These are phyloP conservation scores for Agroathelia rolfsii DNA, from an alignment of 1,284 basidiomycete genomes.

Conservation along the genomic window DNA sequence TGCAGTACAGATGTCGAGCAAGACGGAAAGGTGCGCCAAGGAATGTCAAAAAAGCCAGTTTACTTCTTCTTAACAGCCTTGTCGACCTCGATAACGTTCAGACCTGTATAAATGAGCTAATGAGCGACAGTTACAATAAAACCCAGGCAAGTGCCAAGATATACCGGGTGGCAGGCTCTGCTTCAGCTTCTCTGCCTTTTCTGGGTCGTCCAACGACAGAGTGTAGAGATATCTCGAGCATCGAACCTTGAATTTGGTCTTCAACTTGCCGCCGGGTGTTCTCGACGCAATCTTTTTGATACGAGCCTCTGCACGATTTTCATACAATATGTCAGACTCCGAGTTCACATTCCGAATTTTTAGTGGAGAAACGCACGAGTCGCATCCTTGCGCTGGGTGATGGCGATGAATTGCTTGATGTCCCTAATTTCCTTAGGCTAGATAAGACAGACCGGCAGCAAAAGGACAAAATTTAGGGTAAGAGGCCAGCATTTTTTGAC, in stretches of 20 bases:
- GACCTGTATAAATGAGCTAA: constrained; percentile 29
- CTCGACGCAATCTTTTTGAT: constrained; percentile 87
- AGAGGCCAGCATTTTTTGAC: too few relatives aligned
- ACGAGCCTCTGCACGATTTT: constrained; percentile 65
- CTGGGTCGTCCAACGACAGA: constrained; percentile 87
- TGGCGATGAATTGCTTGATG: constrained; percentile 98
- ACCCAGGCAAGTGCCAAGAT: constrained; percentile 19
- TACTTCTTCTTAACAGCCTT: constrained; percentile 65
- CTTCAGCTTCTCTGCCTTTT: constrained; percentile 98
- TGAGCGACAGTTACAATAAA: constrained; percentile 1
- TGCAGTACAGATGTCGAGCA: constrained; percentile 7
- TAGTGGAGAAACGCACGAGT: constrained; percentile 41
- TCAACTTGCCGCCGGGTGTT: constrained; percentile 62
- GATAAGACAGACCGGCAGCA: too few relatives aligned
- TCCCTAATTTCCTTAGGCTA: constrained; percentile 97
- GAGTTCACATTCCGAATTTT: constrained; percentile 21
- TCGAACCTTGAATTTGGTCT: constrained; percentile 99
- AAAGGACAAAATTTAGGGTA: too few relatives aligned
- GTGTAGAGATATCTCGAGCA: constrained; percentile 98
- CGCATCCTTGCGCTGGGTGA: constrained; percentile 85
- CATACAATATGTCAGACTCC: constrained; percentile 43
- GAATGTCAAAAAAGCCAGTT: constrained; percentile 12
- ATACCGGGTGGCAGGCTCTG: constrained; percentile 91
- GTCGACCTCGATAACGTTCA: constrained; percentile 55
- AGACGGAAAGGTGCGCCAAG: constrained; percentile 1